phyloP scores from a whole-genome alignment of 768 basidiomycete genomes.

The Epithele typhae region DNA sequence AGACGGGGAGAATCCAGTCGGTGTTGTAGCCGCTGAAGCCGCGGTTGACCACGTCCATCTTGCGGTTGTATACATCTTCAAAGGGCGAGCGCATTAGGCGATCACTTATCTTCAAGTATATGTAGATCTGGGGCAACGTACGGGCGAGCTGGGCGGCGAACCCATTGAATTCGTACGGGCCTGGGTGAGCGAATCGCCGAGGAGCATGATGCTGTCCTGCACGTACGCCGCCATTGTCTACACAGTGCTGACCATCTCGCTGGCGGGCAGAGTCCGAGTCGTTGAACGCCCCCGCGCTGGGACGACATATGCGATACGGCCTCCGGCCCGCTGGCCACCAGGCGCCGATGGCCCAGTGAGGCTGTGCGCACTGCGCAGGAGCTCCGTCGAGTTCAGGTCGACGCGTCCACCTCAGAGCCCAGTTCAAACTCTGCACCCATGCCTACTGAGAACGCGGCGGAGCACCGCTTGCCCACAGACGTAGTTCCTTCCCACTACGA shows the following conservation, averaged over 20 bases:
- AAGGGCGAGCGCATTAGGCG: too few species aligned
- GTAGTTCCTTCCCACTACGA: conserved; percentile 77
- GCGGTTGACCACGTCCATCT: conserved; percentile 83
- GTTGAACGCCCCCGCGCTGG: too few species aligned
- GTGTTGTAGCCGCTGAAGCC: conserved; percentile 85
- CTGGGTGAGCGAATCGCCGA: conserved; percentile 84
- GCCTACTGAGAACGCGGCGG: too few species aligned
- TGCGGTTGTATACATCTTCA: conserved; percentile 72
- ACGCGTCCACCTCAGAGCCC: too few species aligned
- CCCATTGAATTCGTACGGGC: conserved; percentile 56
- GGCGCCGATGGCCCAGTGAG: too few species aligned
- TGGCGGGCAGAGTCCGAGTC: too few species aligned
- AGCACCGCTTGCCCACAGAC: conserved; percentile 65
- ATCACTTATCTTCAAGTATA: conserved; percentile 45
- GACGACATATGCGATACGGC: too few species aligned
- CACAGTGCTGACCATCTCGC: too few species aligned
- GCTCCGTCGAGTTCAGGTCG: too few species aligned
- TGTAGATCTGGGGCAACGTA: conserved; percentile 29
- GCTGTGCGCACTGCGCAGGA: too few species aligned
- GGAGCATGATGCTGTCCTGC: conserved; percentile 67
- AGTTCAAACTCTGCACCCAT: too few species aligned
- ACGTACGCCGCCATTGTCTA: conserved; percentile 50
- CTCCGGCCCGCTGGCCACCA: too few species aligned
- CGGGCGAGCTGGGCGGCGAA: conserved; percentile 66
- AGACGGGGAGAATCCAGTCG: conserved; percentile 77